Conservation (phyloP, 2,329 filamentous ascomycete species). For the Fusarium agapanthi region DNA sequence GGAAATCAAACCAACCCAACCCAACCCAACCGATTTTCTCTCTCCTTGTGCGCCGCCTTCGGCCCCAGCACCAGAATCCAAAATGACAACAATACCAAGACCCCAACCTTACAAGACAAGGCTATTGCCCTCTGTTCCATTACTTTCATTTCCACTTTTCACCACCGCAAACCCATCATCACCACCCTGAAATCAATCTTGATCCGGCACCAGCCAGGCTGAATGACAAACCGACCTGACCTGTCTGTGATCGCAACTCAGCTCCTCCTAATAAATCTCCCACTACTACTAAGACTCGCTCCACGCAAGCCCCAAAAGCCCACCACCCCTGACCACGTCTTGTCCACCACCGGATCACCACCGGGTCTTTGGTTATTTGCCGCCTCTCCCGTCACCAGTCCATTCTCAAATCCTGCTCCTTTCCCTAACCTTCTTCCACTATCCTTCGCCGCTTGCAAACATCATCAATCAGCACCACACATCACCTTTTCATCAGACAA, state of each 20-base stretch:
- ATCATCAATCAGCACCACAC: slow-evolving; percentile 2
- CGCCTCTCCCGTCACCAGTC: slow-evolving; percentile 41
- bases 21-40: slow-evolving; percentile 44
- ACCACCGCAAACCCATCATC: slow-evolving; percentile 34
- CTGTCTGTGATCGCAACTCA: slow-evolving; percentile 33
- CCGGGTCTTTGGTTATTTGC: slow-evolving; percentile 40
- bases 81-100: slow-evolving; percentile 53
- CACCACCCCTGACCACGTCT: slow-evolving; percentile 44
- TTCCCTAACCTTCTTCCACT: slow-evolving; percentile 17
- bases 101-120: slow-evolving; percentile 50
- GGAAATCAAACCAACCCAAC: slow-evolving; percentile 43
- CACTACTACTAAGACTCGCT: slow-evolving; percentile 35
- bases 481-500: slow-evolving; percentile 5
- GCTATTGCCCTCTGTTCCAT: slow-evolving; percentile 42
- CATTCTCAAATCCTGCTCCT: slow-evolving; percentile 34
- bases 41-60: slow-evolving; percentile 51
- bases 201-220: neutral
- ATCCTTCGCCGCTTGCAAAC: slow-evolving; percentile 13
- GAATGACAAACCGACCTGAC: neutral
- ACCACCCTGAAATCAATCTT: slow-evolving; percentile 27
- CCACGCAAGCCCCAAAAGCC: slow-evolving; percentile 44
- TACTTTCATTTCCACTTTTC: slow-evolving; percentile 38
- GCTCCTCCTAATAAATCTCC: slow-evolving; percentile 36
- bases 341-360: slow-evolving; percentile 44
- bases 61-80: slow-evolving; percentile 49